Percentiles rank a stretch among this genome's conserved stretches.
Conservation (phyloP, 306 rosid genomes). For the Quercus variabilis region DNA sequence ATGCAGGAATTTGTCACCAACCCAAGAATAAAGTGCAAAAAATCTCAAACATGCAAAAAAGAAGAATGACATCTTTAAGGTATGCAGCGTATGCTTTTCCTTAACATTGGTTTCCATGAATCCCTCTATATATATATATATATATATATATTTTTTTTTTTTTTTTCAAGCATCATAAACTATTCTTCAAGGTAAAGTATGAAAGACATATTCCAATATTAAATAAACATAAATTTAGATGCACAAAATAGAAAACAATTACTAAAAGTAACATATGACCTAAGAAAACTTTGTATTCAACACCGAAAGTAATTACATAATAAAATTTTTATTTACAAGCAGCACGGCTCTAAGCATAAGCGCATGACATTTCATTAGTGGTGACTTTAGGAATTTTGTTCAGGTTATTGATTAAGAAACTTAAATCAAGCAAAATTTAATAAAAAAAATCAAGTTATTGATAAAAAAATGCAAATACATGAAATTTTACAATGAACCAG, state of each 20-base stretch:
- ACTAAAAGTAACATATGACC: not conserved
- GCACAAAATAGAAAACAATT: not conserved
- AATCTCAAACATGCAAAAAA: slow-evolving; percentile 20
- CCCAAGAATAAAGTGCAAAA: slow-evolving; percentile 23
- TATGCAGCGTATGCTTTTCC: slow-evolving; percentile 1
- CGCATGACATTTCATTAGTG: too few species aligned
- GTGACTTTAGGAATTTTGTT: too few species aligned
- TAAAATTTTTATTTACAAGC: too few species aligned
- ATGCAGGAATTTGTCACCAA: slow-evolving; percentile 29
- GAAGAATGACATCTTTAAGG: slow-evolving; percentile 25
- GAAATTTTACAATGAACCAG: too few species aligned
- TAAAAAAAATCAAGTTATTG: too few species aligned
- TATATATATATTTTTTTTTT: too few species aligned
- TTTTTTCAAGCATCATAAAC: not conserved
- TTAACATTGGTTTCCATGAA: slow-evolving; percentile 21
- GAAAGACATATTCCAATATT: not conserved
- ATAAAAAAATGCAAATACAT: too few species aligned
- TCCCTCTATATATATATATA: not conserved
- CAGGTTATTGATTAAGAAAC: too few species aligned
- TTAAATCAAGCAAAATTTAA: too few species aligned
- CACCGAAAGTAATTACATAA: too few species aligned
- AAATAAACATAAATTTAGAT: not conserved
- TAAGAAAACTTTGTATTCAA: too few species aligned
- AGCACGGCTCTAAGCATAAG: too few species aligned
- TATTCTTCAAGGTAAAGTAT: not conserved